phyloP scores from a whole-genome alignment of 1,284 basidiomycete species.

The Pseudozyma sp. region DNA sequence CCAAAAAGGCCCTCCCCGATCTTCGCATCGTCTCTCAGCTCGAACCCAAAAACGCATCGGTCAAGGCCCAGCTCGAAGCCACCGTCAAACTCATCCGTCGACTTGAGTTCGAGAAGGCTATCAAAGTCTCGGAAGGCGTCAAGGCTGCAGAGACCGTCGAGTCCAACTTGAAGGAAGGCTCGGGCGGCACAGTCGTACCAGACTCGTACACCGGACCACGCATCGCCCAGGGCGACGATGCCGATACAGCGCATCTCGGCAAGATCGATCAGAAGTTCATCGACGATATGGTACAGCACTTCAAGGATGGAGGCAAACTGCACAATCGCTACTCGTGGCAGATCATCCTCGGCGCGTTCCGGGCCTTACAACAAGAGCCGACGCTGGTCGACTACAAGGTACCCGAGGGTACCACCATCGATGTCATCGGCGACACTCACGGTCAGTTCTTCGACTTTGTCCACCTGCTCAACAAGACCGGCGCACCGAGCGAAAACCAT shows the following conservation, averaged over 20 bases:
- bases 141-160: slow-evolving; percentile 54
- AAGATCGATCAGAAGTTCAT: slow-evolving; percentile 77
- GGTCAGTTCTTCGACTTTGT: slow-evolving; percentile 87
- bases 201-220: slow-evolving; percentile 61
- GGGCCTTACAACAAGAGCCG: slow-evolving; percentile 80
- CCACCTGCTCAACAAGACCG: slow-evolving; percentile 87
- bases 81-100: slow-evolving; percentile 87
- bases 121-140: slow-evolving; percentile 57
- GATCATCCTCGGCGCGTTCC: slow-evolving; percentile 87
- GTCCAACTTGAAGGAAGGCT: slow-evolving; percentile 56
- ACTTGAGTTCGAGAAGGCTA: slow-evolving; percentile 65
- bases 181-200: slow-evolving; percentile 47
- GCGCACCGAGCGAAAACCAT: slow-evolving; percentile 68
- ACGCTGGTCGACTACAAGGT: slow-evolving; percentile 84
- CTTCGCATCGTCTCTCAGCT: slow-evolving; percentile 75
- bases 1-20: slow-evolving; percentile 63
- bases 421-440: slow-evolving; percentile 63
- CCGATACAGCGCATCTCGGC: slow-evolving; percentile 74
- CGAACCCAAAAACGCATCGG: slow-evolving; percentile 86
- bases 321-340: slow-evolving; percentile 87
- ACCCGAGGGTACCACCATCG: slow-evolving; percentile 76
- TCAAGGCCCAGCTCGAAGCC: slow-evolving; percentile 82
- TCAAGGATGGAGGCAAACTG: slow-evolving; percentile 88
- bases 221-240: slow-evolving; percentile 40
- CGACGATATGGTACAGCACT: slow-evolving; percentile 86